These are phyloP conservation scores for Pseudonectria buxi DNA, from an alignment of 2,329 filamentous ascomycete genomes.

Conservation along the genomic window DNA sequence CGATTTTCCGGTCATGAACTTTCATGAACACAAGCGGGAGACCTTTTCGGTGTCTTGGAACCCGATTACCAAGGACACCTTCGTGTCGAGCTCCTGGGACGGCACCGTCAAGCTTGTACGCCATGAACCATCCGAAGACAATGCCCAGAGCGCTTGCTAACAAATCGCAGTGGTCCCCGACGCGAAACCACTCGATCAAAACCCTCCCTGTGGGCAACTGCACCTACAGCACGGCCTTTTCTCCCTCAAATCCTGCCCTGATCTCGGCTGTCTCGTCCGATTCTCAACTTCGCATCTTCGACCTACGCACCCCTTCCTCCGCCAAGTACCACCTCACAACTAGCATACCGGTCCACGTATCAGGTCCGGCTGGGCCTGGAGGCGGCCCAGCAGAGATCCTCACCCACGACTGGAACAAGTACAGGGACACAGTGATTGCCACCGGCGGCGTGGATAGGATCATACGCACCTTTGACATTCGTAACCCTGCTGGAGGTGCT, in stretches of 20 bases:
- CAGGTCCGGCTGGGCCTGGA: constrained; percentile 25
- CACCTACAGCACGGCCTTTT: constrained; percentile 90
- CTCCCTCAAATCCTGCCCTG: constrained; percentile 77
- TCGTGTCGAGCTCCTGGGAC: constrained; percentile 91
- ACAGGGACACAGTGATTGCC: constrained; percentile 75
- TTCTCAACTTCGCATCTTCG: constrained; percentile 82
- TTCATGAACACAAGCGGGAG: constrained; percentile 89
- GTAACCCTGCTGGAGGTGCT: constrained; percentile 67
- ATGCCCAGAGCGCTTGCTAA: constrained; percentile 2
- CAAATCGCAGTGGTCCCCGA: constrained; percentile 67
- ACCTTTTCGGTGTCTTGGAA: constrained; percentile 93
- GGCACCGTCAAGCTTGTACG: constrained; percentile 82
- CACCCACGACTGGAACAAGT: constrained; percentile 99
- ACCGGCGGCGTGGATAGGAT: constrained; percentile 83
- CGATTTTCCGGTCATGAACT: constrained; percentile 83
- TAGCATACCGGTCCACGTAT: constrained; percentile 75
- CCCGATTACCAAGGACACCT: constrained; percentile 80
- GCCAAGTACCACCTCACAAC: constrained; percentile 82
- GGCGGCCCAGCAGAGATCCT: constrained; percentile 72
- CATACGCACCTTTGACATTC: constrained; percentile 85
- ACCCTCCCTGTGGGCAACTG: constrained; percentile 90
- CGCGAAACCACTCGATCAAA: constrained; percentile 63
- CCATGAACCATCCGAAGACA: neutral
- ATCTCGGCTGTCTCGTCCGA: constrained; percentile 86
- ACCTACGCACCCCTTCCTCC: constrained; percentile 77